Evolutionary conservation across 2,329 filamentous ascomycete genomes (phyloP).

Genomic region (Microsporum ferrugineum): DNA sequence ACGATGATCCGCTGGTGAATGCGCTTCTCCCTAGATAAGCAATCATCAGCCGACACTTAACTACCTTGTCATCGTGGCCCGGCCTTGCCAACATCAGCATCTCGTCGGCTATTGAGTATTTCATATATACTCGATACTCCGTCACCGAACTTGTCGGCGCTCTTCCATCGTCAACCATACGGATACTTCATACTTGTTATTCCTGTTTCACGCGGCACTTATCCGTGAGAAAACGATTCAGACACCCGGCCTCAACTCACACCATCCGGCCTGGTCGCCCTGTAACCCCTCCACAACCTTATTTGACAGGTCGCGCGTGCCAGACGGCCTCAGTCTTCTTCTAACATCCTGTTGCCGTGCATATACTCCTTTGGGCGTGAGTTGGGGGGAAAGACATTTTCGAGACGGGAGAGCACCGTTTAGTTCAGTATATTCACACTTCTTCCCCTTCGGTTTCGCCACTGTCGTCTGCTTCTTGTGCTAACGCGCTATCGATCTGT

Average conservation of each 20-base stretch:
- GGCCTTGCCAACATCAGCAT: background rate
- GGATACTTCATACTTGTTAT: background rate
- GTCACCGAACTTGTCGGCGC: background rate
- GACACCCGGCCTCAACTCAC: background rate
- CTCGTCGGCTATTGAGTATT: background rate
- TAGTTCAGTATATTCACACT: background rate
- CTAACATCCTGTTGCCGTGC: background rate
- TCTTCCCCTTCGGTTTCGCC: background rate
- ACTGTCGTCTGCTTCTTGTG: background rate
- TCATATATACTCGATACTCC: background rate
- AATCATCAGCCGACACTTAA: background rate
- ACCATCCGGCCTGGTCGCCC: background rate
- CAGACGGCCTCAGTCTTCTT: background rate
- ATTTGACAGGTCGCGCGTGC: background rate
- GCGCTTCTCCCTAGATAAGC: background rate
- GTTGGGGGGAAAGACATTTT: background rate
- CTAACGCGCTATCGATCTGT: background rate
- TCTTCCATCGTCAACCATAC: background rate
- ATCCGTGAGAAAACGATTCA: background rate
- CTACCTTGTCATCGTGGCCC: background rate
- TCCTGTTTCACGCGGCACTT: slow-evolving; percentile 1
- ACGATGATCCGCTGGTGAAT: background rate
- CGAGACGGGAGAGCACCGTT: background rate
- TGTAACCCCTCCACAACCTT: slow-evolving; percentile 2
- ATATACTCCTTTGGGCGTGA: background rate